A percentile compares a stretch with the other conserved stretches of the same genome.
Evolutionary conservation across 345 rosid species (phyloP).

Genomic region (Eucalyptus guilfoylei): DNA sequence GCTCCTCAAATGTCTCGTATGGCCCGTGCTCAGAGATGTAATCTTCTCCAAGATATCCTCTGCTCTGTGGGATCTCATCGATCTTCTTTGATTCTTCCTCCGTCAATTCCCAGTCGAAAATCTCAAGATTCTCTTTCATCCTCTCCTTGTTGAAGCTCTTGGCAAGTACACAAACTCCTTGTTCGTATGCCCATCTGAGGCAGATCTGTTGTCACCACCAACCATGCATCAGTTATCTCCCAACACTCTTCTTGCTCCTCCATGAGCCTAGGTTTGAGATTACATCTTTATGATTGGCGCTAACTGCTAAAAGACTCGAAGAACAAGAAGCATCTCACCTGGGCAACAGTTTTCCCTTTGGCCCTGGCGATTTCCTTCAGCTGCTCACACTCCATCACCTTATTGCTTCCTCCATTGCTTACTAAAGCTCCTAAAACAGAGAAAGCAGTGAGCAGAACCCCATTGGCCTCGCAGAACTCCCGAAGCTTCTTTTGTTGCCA

Average conservation of each 20-base stretch:
- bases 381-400: conserved; percentile 49
- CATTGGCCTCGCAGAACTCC: conserved; percentile 45
- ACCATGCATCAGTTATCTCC: neutral
- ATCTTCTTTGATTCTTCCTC: neutral
- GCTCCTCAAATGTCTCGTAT: neutral
- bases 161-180: neutral
- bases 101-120: conserved; percentile 1
- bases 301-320: neutral
- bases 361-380: conserved; percentile 52
- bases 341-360: conserved; percentile 64
- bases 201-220: neutral
- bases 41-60: neutral
- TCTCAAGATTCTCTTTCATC: neutral
- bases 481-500: conserved; percentile 70
- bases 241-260: neutral
- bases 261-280: neutral
- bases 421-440: conserved; percentile 58
- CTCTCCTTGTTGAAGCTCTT: conserved; percentile 4
- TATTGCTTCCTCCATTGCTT: conserved; percentile 53
- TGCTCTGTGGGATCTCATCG: neutral
- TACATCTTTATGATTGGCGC: too few species aligned
- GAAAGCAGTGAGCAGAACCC: conserved; percentile 43
- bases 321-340: conserved; percentile 19
- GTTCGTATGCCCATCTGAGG: neutral
- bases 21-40: neutral